These are phyloP conservation scores for Chalara sp. DNA, from an alignment of 2,329 filamentous ascomycete genomes.

Conservation along the genomic window DNA sequence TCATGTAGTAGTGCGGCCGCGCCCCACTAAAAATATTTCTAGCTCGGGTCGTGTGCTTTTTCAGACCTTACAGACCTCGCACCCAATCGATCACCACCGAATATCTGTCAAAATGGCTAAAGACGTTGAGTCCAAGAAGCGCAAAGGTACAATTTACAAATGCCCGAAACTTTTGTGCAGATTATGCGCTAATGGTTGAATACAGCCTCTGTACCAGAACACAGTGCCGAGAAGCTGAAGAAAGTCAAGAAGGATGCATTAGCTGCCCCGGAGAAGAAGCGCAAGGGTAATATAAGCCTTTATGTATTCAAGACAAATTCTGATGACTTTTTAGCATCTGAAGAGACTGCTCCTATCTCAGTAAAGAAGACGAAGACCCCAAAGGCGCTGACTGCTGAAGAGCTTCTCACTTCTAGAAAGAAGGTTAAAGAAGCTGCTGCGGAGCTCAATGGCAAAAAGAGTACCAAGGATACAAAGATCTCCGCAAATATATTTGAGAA, in stretches of 20 bases:
- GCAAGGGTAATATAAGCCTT: constrained; percentile 21
- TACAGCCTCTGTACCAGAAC: constrained; percentile 30
- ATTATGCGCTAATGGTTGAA: neutral
- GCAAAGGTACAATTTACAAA: constrained; percentile 35
- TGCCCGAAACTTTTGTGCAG: neutral
- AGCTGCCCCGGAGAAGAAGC: constrained; percentile 24
- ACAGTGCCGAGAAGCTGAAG: constrained; percentile 27
- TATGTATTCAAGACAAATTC: too few relatives aligned
- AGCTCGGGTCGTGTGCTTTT: too few relatives aligned
- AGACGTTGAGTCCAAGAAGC: constrained; percentile 47
- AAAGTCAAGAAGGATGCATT: constrained; percentile 31
- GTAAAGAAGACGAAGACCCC: constrained; percentile 29
- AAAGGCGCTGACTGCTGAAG: constrained; percentile 10
- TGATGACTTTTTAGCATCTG: constrained; percentile 16
- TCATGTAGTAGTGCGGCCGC: too few relatives aligned
- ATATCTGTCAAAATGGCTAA: constrained; percentile 39
- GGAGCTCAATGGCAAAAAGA: neutral
- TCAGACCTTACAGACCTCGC: neutral
- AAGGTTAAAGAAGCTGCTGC: constrained; percentile 1
- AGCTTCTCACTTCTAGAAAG: constrained; percentile 4
- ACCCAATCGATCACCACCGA: neutral
- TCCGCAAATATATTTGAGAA: constrained; percentile 9
- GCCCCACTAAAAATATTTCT: too few relatives aligned
- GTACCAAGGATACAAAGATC: constrained; percentile 20
- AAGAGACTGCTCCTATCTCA: constrained; percentile 21